Percentiles rank a stretch among this genome's conserved stretches.
These are phyloP conservation scores for Xylaria sp. DNA, from an alignment of 2,329 filamentous ascomycete genomes.

Conservation along the genomic window DNA sequence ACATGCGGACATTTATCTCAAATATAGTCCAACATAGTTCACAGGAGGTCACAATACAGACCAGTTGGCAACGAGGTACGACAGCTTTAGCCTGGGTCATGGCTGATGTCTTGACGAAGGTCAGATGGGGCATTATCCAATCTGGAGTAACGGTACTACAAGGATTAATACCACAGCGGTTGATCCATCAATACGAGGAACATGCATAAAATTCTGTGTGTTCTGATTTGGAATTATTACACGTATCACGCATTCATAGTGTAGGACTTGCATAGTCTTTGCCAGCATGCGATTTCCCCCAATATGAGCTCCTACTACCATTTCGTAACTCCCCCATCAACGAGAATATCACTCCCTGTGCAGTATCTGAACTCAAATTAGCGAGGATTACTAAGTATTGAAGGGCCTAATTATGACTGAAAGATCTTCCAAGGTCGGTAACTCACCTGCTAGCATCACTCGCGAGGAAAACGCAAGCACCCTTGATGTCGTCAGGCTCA, in stretches of 20 bases:
- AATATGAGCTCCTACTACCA: constrained; percentile 47
- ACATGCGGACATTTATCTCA: constrained; percentile 59
- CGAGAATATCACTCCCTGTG: constrained; percentile 58
- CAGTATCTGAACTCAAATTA: constrained; percentile 47
- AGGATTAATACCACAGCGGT: constrained; percentile 40
- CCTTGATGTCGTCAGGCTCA: constrained; percentile 62
- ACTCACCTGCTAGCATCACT: constrained; percentile 59
- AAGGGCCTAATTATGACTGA: neutral
- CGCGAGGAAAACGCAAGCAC: constrained; percentile 60
- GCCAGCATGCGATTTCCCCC: too few species aligned
- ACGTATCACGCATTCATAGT: neutral
- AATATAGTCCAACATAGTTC: constrained; percentile 55
- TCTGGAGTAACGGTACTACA: constrained; percentile 68
- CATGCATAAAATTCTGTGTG: neutral
- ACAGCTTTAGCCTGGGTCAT: constrained; percentile 66
- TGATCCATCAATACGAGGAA: constrained; percentile 42
- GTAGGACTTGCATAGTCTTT: too few species aligned
- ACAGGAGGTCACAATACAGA: constrained; percentile 42
- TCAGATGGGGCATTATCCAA: constrained; percentile 71
- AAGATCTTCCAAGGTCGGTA: neutral
- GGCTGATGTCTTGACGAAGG: constrained; percentile 64
- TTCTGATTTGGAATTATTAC: neutral
- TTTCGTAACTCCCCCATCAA: constrained; percentile 58
- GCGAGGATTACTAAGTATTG: neutral
- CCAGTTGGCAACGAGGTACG: constrained; percentile 60